phyloP scores from a whole-genome alignment of 805 yeast genomes.

The Wickerhamiella australiensis region DNA sequence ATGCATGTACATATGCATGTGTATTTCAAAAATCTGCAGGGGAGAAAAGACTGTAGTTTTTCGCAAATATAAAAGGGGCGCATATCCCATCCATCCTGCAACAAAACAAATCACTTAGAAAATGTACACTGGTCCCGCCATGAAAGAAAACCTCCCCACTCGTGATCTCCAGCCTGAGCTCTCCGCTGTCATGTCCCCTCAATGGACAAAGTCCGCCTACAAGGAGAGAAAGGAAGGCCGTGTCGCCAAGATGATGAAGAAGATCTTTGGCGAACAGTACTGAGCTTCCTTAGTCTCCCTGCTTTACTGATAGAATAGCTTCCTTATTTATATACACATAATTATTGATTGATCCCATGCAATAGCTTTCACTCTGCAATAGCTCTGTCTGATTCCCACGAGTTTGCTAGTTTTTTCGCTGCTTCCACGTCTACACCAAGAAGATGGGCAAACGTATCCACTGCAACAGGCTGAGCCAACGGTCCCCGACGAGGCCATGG shows the following conservation, averaged over 20 bases:
- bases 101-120: too few species aligned
- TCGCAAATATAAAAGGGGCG: neutral
- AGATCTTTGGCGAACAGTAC: conserved; percentile 9
- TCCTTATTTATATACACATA: conserved; percentile 1
- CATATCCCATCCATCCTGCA: neutral
- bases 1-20: neutral
- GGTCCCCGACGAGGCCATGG: conserved; percentile 6
- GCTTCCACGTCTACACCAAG: neutral
- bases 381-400: neutral
- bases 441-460: neutral
- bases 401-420: neutral
- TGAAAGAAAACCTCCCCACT: neutral
- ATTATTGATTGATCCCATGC: too few species aligned
- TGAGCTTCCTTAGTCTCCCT: neutral
- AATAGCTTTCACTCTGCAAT: too few species aligned
- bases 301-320: neutral
- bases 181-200: conserved; percentile 8
- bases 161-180: conserved; percentile 1
- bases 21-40: neutral
- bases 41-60: neutral
- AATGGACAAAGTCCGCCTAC: conserved; percentile 9
- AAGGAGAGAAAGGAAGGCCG: conserved; percentile 8
- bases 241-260: conserved; percentile 5
- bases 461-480: neutral
- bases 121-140: conserved; percentile 4